Evolutionary conservation across 1,284 basidiomycete species (phyloP).

Genomic region (Athelia sp.): DNA sequence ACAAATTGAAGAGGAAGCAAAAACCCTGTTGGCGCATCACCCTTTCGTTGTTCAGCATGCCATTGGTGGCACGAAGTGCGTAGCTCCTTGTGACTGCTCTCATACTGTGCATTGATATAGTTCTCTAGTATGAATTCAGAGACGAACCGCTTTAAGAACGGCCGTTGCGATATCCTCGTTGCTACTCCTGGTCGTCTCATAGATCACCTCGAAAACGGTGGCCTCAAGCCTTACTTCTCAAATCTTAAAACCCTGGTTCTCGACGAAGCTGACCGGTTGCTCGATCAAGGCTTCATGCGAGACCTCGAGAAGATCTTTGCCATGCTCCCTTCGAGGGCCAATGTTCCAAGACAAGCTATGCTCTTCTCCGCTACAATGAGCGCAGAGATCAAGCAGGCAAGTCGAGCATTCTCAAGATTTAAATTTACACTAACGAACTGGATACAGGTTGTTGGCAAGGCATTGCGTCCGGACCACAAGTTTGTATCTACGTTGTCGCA

Average conservation of each 20-base stretch:
- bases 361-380: slow-evolving; percentile 74
- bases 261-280: slow-evolving; percentile 88
- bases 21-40: slow-evolving; percentile 60
- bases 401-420: not conserved
- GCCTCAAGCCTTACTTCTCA: slow-evolving; percentile 26
- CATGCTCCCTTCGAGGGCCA: slow-evolving; percentile 39
- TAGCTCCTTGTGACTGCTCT: not conserved
- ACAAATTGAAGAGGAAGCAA: slow-evolving; percentile 66
- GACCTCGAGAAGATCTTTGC: slow-evolving; percentile 76
- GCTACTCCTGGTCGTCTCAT: slow-evolving; percentile 89
- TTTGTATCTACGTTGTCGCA: slow-evolving; percentile 60
- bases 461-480: slow-evolving; percentile 43
- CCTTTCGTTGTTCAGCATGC: slow-evolving; percentile 31
- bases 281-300: slow-evolving; percentile 85
- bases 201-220: slow-evolving; percentile 61
- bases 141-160: slow-evolving; percentile 21
- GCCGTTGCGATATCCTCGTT: slow-evolving; percentile 74
- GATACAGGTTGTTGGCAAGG: slow-evolving; percentile 37
- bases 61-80: slow-evolving; percentile 52
- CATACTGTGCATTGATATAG: not conserved
- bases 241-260: slow-evolving; percentile 77
- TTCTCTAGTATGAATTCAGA: slow-evolving; percentile 31
- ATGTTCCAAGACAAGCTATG: slow-evolving; percentile 58
- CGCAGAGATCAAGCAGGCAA: slow-evolving; percentile 31
- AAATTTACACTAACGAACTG: not conserved